Base-by-base conservation (phyloP, 345 rosid genomes). In the Adansonia digitata region DNA sequence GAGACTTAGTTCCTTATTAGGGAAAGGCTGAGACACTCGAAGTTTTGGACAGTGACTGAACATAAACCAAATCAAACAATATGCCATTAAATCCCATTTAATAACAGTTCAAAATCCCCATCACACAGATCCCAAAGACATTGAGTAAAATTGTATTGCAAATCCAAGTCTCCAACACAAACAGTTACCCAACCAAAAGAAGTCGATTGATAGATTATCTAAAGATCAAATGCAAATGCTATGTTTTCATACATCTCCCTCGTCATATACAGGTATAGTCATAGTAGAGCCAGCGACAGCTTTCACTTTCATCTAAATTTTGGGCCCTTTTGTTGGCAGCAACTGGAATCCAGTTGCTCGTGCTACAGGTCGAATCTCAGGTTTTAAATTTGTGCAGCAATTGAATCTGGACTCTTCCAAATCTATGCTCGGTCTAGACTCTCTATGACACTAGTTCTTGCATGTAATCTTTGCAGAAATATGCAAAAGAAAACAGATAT, bases 121-220 rank as follows among this genome's bases (percentile, higher is more conserved):
- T 80, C 80, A 77, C 80, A 77, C 90, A 77, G 87, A 85, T 87
- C 86, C 90, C 88, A 68, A 86, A 77, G 85, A 64, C 46, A 79
- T 79, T 68, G 69, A 79, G 61, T 4, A 29, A 48, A 17, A 9
- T 37, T n/a, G 26, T 29, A 29, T 27, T 4, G 17, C 46, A 37
- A 8, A 11, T n/a, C 68, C 17, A 46, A 40, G 9, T 65, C 31
- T 24, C 29, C 24, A 29, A 69, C 24, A 29, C 42, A 18, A 48
- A 48, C 42, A 69, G 59, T 26, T 26, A 29, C 37, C 56, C 7
- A 45, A 26, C 11, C 39, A 67, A 26, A 43, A 26, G 3, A 45
- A 7, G 7, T 45, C 71, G 24, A 43, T 26, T 7, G 22, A 26
- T 31, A 45, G 11, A 67, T 67, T 43, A 7, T 31, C 67, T 34